Evolutionary conservation across 1,284 basidiomycete genomes (phyloP).

Genomic region (Apiotrichum brassicae): DNA sequence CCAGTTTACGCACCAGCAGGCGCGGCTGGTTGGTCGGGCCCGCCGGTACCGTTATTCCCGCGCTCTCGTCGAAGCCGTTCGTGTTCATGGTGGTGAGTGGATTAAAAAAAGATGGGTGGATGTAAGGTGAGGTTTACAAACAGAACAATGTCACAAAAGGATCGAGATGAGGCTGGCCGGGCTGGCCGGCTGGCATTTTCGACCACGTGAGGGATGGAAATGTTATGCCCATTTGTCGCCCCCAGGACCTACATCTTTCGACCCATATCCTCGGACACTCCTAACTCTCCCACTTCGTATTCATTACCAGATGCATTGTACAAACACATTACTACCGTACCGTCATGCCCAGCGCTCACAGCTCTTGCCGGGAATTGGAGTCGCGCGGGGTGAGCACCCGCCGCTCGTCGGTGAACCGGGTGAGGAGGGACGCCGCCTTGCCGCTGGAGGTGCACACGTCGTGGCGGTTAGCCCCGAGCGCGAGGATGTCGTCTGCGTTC

Average conservation of each 20-base stretch:
- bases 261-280: not conserved
- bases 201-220: not conserved
- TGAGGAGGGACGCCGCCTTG: slow-evolving; percentile 9
- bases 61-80: slow-evolving; percentile 5
- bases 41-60: slow-evolving; percentile 19
- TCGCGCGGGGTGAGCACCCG: slow-evolving; percentile 8
- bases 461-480: slow-evolving; percentile 7
- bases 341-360: not conserved
- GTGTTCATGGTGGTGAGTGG: not conserved
- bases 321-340: not conserved
- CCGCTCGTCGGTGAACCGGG: not conserved
- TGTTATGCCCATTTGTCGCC: not conserved
- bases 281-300: not conserved
- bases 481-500: not conserved
- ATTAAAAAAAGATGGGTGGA: not conserved
- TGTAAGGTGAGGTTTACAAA: not conserved
- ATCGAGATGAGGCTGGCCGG: too few relatives aligned
- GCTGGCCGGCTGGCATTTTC: too few relatives aligned
- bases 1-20: slow-evolving; percentile 48
- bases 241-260: not conserved
- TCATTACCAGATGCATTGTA: not conserved
- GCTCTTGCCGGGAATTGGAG: slow-evolving; percentile 2
- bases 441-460: slow-evolving; percentile 13
- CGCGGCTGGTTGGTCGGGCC: slow-evolving; percentile 40
- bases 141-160: slow-evolving; percentile 1